Base-by-base conservation (phyloP, 192 early-diverging fungal species). In the Piromyces finnis region DNA sequence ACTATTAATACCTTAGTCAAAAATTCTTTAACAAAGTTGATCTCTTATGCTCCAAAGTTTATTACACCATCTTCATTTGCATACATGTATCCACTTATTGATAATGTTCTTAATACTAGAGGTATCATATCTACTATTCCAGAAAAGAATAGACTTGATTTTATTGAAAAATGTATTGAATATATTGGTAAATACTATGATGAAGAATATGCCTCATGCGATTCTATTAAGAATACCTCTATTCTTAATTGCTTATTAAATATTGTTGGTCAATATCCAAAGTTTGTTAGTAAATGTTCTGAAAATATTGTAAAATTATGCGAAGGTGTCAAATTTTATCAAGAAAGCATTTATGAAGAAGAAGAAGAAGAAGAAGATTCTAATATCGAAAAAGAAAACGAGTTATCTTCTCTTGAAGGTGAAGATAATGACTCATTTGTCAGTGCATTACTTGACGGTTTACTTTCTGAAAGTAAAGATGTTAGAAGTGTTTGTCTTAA, bases 21-120 rank as follows among this genome's bases (percentile, higher is more conserved):
- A 11, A 68, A 68, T 68, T n/a, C 51, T 11, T 68, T 68, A 68
- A 1, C 26, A 7, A 68, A 68, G 22, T 26, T 84, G 22, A 81
- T 92, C 81, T 93, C 93, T 35, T 87, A 93, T 35, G 83, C 85
- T 79, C 89, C 89, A 68, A 92, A 93, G 88, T 85, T 91, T 29
- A 85, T 87, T 18, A 83, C 87, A 81, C 81, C 94, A 59, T 81
- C 94, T 27, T 83, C 82, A 15, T 86, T 91, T 30, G 93, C 94
- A 82, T 88, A 91, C 68, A 85, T 88, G 39, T 90, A 92, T 79
- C 88, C 87, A 41, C 84, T 85, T 79, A 85, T 90, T 41, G 86
- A 84, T 79, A 91, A 90, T 77, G 77, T 82, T 79, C 90, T 92
- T 6, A 91, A 87, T 79, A 85, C 79, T 59, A 80, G 1, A 84